These are phyloP conservation scores for Irpex sp. DNA, from an alignment of 1,284 basidiomycete species.

Conservation along the genomic window DNA sequence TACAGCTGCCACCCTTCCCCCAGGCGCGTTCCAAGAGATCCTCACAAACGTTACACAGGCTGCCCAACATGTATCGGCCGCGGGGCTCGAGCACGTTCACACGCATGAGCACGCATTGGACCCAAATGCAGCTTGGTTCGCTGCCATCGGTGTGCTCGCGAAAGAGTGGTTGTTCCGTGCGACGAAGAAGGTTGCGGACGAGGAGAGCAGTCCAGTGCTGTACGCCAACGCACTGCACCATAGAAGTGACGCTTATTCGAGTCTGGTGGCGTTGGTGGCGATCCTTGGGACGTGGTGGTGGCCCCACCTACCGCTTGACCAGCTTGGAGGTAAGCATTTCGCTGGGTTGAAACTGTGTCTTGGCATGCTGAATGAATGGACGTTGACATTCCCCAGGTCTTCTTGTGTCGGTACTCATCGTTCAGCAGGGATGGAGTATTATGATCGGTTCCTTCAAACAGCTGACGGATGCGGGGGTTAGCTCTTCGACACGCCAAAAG, in stretches of 20 bases:
- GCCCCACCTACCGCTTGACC: constrained; percentile 88
- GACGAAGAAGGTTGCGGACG: constrained; percentile 85
- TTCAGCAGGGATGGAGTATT: constrained; percentile 79
- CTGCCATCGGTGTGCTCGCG: constrained; percentile 70
- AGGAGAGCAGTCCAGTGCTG: constrained; percentile 88
- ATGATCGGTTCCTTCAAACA: constrained; percentile 77
- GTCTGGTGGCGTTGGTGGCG: constrained; percentile 82
- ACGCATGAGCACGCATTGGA: constrained; percentile 73
- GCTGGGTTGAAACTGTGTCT: background rate
- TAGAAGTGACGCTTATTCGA: constrained; percentile 91
- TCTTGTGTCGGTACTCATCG: constrained; percentile 86
- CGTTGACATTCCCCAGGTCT: constrained; percentile 46
- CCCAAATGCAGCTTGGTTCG: constrained; percentile 97
- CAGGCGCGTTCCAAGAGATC: constrained; percentile 59
- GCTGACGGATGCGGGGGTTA: constrained; percentile 83
- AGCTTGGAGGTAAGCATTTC: constrained; percentile 73
- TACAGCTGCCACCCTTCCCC: constrained; percentile 51
- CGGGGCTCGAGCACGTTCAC: constrained; percentile 33
- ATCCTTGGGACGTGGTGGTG: constrained; percentile 86
- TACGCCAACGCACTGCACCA: constrained; percentile 94
- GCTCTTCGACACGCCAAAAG: constrained; percentile 47
- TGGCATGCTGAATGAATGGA: constrained; percentile 7
- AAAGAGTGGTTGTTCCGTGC: constrained; percentile 94
- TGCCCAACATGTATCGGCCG: constrained; percentile 48
- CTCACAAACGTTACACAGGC: constrained; percentile 53